Conservation (phyloP, 345 rosid species). For the Brassica carinata region DNA sequence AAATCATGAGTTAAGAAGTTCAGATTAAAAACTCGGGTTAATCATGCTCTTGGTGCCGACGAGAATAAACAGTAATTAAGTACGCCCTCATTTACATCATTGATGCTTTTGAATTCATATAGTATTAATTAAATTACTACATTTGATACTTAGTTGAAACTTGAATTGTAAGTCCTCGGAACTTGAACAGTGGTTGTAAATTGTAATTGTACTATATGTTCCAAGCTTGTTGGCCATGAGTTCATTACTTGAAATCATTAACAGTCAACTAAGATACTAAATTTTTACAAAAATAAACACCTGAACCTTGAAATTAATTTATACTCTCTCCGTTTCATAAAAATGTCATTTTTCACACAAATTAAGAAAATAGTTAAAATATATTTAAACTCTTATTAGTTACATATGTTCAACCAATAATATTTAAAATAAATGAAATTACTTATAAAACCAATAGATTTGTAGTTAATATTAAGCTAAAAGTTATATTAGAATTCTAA, state of each 20-base stretch:
- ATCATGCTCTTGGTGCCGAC: background rate
- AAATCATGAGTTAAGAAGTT: too few relatives aligned
- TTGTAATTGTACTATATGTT: slow-evolving; percentile 31
- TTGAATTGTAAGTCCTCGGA: slow-evolving; percentile 35
- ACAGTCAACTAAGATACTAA: background rate
- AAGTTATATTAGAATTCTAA: too few relatives aligned
- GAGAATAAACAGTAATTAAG: background rate
- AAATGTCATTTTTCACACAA: too few relatives aligned
- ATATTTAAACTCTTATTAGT: too few relatives aligned
- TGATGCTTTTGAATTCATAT: background rate
- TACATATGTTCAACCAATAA: too few relatives aligned
- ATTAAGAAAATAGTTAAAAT: too few relatives aligned
- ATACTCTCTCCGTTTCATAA: background rate
- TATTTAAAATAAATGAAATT: too few relatives aligned
- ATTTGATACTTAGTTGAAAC: background rate
- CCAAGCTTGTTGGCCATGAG: slow-evolving; percentile 39
- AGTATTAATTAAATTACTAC: background rate
- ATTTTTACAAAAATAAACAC: background rate
- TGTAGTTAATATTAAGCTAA: too few relatives aligned
- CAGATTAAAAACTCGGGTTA: too few relatives aligned
- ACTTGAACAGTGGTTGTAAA: slow-evolving; percentile 35
- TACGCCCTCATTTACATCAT: background rate
- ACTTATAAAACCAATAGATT: too few relatives aligned
- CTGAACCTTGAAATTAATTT: background rate
- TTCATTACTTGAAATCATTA: slow-evolving; percentile 9